phyloP scores from a whole-genome alignment of 2,329 filamentous ascomycete genomes.

The Calonectria hawksworthii region DNA sequence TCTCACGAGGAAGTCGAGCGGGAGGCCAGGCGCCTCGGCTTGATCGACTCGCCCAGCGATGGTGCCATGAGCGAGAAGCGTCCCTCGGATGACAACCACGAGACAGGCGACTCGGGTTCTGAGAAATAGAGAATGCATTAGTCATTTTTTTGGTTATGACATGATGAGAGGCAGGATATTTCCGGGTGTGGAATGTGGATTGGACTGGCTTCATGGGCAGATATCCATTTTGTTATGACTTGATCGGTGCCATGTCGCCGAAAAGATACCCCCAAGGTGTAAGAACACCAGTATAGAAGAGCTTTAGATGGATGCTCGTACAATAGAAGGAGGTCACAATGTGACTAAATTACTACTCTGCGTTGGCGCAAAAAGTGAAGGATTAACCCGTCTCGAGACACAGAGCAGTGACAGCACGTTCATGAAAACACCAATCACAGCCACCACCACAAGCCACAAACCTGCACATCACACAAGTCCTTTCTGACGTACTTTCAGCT shows the following conservation, averaged over 20 bases:
- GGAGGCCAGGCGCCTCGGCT: constrained; percentile 52
- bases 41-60: constrained; percentile 30
- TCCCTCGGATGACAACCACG: constrained; percentile 3
- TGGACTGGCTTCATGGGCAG: constrained; percentile 16
- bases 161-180: background rate
- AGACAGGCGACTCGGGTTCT: constrained; percentile 10
- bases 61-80: constrained; percentile 40
- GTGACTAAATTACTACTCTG: background rate
- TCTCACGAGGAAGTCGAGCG: constrained; percentile 65
- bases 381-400: background rate
- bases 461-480: background rate
- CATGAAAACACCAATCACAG: background rate
- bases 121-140: constrained; percentile 4
- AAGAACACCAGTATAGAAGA: background rate
- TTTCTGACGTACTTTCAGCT: background rate
- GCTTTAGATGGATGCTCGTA: background rate
- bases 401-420: background rate
- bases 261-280: constrained; percentile 1
- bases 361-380: background rate
- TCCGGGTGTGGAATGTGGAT: background rate
- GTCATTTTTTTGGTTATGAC: background rate
- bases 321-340: background rate
- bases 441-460: background rate
- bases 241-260: background rate
- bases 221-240: constrained; percentile 13